Evolutionary conservation across 1,139 yeast species (phyloP), one percentile per base, ranked within the genome.

Genomic region (Trichomonascaceae sp.): DNA sequence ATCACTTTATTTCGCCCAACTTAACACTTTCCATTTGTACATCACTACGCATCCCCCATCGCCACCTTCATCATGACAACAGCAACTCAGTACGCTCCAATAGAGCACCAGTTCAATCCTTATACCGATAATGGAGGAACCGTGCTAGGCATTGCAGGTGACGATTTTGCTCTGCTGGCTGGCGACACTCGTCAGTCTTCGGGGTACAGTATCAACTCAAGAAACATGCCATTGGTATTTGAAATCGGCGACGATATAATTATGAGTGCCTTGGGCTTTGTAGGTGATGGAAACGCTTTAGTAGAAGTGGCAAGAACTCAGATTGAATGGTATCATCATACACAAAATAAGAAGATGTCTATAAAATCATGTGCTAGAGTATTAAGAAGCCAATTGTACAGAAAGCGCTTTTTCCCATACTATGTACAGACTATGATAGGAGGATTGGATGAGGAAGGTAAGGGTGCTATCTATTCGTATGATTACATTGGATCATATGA

Each of bases 401-500:
- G 96, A 47, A 91, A 93, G 72, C 82, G 99, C 66, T 86, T 95
- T 66, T 95, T 93, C 82, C 99, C 99, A 32, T 95, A 88, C 76
- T 93, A 95, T 69, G 97, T 90, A 44, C 90, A 90, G 68, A 93
- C 99, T 2, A 84, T 95, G 65, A 79, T 93, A 66, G 97, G 96
- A 1, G 99, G 99, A 10, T 77, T 93, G 60, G 98, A 91, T 67
- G 96, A 87, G 56, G 89, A 90, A 61, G 98, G 98, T 15, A 84
- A 84, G 64, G 99, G 99, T 50, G 93, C 96, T 1, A 89, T 93
- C 43, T 93, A 87, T 70, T 90, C 98, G 6, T 93, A 89, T 69
- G 99, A 93, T 69, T 99, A 99, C 1, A 96, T 93, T 55, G 99
- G 99, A 5, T 88, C 96, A 1, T 95, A 93, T 69, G 99, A 95